Evolutionary conservation across 805 yeast species (phyloP).

Genomic region (Deakozyma indianensis): DNA sequence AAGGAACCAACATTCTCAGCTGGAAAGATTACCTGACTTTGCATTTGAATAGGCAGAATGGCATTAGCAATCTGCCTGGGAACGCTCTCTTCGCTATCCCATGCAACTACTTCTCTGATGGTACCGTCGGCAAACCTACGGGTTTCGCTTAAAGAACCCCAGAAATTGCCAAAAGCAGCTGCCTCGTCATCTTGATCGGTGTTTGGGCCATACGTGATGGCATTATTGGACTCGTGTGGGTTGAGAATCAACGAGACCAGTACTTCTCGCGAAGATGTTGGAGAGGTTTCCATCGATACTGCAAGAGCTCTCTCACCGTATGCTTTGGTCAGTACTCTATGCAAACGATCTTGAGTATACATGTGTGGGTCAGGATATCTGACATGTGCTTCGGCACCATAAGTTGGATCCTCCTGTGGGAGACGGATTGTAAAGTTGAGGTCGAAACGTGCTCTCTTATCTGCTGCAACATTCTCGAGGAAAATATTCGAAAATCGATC

Average conservation of each 20-base stretch:
- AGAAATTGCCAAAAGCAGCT: constrained; percentile 61
- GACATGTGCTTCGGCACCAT: constrained; percentile 59
- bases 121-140: constrained; percentile 89
- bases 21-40: constrained; percentile 6
- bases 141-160: constrained; percentile 79
- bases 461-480: constrained; percentile 39
- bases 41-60: constrained; percentile 49
- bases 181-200: constrained; percentile 45
- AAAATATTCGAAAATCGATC: constrained; percentile 77
- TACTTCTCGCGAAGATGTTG: background rate
- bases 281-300: background rate
- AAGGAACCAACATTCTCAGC: constrained; percentile 2
- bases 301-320: constrained; percentile 32
- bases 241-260: constrained; percentile 34
- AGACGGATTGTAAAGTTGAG: constrained; percentile 32
- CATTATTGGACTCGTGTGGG: constrained; percentile 59
- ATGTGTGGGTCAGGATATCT: constrained; percentile 57
- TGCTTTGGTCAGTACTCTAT: constrained; percentile 31
- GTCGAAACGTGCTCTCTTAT: constrained; percentile 45
- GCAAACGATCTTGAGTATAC: constrained; percentile 46
- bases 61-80: constrained; percentile 51
- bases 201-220: constrained; percentile 77
- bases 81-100: constrained; percentile 54
- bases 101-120: constrained; percentile 80
- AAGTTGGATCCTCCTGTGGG: constrained; percentile 25